A percentile compares a stretch with the other conserved stretches of the same genome.
Evolutionary conservation across 805 yeast species (phyloP).

Genomic region (Schizosaccharomyces octosporus): DNA sequence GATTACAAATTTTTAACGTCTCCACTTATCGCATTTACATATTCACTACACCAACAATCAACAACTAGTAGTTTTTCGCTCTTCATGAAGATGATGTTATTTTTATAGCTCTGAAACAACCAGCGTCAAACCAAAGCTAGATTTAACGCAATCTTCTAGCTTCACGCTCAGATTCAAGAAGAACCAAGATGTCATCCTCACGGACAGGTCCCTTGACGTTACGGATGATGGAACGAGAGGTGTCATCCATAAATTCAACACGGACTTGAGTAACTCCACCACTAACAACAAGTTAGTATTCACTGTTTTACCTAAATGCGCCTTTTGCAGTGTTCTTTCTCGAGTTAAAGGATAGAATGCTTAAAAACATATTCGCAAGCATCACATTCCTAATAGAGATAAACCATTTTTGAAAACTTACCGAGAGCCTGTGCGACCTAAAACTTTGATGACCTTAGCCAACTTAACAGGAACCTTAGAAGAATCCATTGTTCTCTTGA

Average conservation of each 20-base stretch:
- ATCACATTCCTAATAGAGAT: too few species aligned
- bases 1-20: too few species aligned
- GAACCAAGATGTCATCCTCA: conserved; percentile 92
- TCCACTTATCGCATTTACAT: neutral
- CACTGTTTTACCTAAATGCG: neutral
- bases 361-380: too few species aligned
- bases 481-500: conserved; percentile 13
- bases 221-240: conserved; percentile 88
- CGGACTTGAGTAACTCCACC: conserved; percentile 72
- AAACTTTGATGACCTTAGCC: conserved; percentile 97
- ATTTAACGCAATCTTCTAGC: conserved; percentile 32
- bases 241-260: conserved; percentile 86
- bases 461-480: conserved; percentile 63
- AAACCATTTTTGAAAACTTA: neutral
- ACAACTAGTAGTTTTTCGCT: too few species aligned
- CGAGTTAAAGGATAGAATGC: too few species aligned
- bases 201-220: conserved; percentile 80
- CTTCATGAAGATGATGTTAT: too few species aligned
- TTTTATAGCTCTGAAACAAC: too few species aligned
- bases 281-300: neutral
- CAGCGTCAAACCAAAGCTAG: too few species aligned
- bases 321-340: too few species aligned
- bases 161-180: conserved; percentile 99
- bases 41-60: too few species aligned
- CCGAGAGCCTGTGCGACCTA: conserved; percentile 98